A percentile compares a stretch with the other conserved stretches of the same genome.
Conservation (phyloP, 345 rosid species). For the Gossypioides kirkii region DNA sequence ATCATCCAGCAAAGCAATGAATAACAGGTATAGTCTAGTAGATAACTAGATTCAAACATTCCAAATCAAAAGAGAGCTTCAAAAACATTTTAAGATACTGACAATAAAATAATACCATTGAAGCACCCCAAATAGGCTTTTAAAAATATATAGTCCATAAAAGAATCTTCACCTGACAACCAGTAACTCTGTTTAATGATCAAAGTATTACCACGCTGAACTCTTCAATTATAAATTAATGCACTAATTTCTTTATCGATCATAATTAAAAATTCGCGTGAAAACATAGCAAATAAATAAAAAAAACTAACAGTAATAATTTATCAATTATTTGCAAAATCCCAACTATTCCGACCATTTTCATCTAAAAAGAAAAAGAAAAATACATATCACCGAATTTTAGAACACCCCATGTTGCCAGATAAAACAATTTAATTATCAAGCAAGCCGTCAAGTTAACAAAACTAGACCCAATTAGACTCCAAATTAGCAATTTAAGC, state of each 20-base stretch:
- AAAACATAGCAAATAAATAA: background rate
- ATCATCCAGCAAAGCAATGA: no score
- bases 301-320: no score
- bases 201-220: background rate
- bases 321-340: background rate
- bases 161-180: background rate
- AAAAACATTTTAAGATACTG: background rate
- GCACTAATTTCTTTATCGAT: background rate
- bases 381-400: slow-evolving; percentile 1
- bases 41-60: no score
- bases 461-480: background rate
- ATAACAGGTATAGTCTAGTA: no score
- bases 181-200: background rate
- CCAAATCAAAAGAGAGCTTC: no score
- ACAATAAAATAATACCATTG: background rate
- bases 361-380: background rate
- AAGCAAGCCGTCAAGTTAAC: background rate
- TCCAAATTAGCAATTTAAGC: background rate
- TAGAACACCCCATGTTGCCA: background rate
- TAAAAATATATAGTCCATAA: no score
- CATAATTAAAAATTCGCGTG: background rate
- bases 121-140: background rate
- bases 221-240: background rate
- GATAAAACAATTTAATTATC: background rate
- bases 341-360: background rate